A percentile compares a stretch with the other conserved stretches of the same genome.
These are phyloP conservation scores for Termitomyces sp. DNA, from an alignment of 1,284 basidiomycete genomes.

Conservation along the genomic window DNA sequence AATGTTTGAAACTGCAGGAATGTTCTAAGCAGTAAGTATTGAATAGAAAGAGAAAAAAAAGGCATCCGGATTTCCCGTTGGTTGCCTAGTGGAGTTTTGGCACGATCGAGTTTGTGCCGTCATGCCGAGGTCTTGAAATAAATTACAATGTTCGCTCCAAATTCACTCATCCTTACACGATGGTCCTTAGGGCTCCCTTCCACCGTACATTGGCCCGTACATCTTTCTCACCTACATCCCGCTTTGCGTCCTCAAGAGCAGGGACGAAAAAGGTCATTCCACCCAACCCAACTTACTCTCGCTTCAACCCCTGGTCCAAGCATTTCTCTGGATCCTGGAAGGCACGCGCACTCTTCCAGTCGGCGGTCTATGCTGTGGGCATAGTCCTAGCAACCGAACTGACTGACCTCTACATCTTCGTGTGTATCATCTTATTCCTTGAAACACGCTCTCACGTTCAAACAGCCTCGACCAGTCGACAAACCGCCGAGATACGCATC, in stretches of 20 bases:
- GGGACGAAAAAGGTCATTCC: background rate
- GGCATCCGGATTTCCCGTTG: too few relatives aligned
- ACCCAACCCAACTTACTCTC: conserved; percentile 5
- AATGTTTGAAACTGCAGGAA: conserved; percentile 1
- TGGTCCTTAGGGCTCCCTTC: conserved; percentile 1
- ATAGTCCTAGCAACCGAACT: conserved; percentile 28
- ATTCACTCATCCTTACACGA: background rate
- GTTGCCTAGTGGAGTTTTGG: conserved; percentile 1
- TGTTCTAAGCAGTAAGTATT: too few relatives aligned
- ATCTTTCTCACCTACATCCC: background rate
- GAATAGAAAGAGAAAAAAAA: background rate
- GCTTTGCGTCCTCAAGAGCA: background rate
- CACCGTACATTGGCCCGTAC: background rate
- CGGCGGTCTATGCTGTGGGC: conserved; percentile 31
- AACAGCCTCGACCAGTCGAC: conserved; percentile 11
- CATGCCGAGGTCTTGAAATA: conserved; percentile 1
- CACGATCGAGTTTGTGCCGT: conserved; percentile 4
- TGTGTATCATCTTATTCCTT: conserved; percentile 17
- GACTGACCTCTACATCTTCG: conserved; percentile 25
- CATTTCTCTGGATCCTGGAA: conserved; percentile 29
- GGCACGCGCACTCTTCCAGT: conserved; percentile 27
- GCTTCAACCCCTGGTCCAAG: conserved; percentile 37
- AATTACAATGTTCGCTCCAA: background rate
- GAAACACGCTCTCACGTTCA: background rate
- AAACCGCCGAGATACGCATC: conserved; percentile 37